Conservation (phyloP, 2,329 filamentous ascomycete species). For the Aureobasidium sp. region DNA sequence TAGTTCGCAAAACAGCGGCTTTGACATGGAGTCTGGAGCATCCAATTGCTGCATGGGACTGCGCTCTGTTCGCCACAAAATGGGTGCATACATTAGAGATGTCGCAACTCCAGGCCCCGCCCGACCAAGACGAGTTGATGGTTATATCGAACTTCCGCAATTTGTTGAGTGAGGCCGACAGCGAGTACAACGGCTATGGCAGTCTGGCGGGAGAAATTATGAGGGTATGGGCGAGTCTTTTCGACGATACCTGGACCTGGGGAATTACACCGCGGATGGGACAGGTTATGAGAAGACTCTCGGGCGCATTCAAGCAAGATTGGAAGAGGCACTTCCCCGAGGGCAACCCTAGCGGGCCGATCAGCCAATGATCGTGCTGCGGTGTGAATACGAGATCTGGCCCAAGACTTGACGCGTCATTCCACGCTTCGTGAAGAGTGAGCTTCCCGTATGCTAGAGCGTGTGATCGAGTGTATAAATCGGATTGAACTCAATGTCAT, state of each 20-base stretch:
- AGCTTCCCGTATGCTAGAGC: too few relatives aligned
- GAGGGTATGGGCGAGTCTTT: slow-evolving; percentile 11
- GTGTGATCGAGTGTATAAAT: too few relatives aligned
- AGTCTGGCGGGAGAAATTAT: slow-evolving; percentile 10
- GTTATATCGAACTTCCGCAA: not conserved
- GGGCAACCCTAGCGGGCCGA: not conserved
- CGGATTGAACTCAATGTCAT: too few relatives aligned
- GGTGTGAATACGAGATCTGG: not conserved
- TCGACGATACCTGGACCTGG: slow-evolving; percentile 15
- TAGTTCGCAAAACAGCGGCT: slow-evolving; percentile 25
- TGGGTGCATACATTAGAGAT: slow-evolving; percentile 11
- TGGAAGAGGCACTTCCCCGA: not conserved
- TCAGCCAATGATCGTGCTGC: not conserved
- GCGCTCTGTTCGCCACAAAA: slow-evolving; percentile 12
- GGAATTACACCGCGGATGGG: slow-evolving; percentile 13
- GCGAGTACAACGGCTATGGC: not conserved
- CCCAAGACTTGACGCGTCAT: too few relatives aligned
- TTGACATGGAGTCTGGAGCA: slow-evolving; percentile 24
- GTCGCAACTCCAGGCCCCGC: not conserved
- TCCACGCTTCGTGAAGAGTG: too few relatives aligned
- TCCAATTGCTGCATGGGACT: slow-evolving; percentile 18
- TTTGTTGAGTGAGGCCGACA: not conserved
- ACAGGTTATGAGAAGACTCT: slow-evolving; percentile 7
- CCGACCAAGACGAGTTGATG: not conserved
- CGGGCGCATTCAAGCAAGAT: slow-evolving; percentile 7